Evolutionary conservation across 495 filamentous ascomycete genomes (phyloP).

Genomic region (Lophium mytilinum): DNA sequence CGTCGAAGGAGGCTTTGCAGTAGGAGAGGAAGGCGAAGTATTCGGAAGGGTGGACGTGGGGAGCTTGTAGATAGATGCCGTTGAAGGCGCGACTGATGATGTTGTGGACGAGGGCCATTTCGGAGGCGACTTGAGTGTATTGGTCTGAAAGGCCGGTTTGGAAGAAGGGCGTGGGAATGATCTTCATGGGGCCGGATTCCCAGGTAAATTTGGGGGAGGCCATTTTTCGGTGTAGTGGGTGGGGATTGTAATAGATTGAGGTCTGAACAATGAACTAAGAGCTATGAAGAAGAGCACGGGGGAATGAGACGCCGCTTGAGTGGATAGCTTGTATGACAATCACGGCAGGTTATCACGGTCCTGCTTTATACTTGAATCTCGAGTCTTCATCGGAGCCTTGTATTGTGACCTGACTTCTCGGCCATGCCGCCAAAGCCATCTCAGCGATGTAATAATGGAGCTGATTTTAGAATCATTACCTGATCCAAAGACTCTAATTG

Average conservation of each 20-base stretch:
- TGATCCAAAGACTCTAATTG: neutral
- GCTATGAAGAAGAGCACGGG: neutral
- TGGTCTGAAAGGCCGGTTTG: slow-evolving; percentile 10
- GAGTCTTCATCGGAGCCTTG: neutral
- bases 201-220: slow-evolving; percentile 1
- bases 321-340: neutral
- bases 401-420: neutral
- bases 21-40: slow-evolving; percentile 38
- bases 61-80: slow-evolving; percentile 42
- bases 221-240: neutral
- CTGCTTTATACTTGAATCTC: neutral
- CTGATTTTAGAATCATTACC: neutral
- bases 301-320: neutral
- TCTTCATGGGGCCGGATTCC: slow-evolving; percentile 9
- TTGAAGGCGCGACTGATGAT: slow-evolving; percentile 43
- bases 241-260: neutral
- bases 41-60: slow-evolving; percentile 28
- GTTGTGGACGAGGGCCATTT: slow-evolving; percentile 43
- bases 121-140: slow-evolving; percentile 28
- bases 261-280: neutral
- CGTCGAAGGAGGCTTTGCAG: slow-evolving; percentile 21
- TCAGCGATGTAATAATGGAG: neutral
- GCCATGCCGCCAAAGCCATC: neutral
- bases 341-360: too few species aligned
- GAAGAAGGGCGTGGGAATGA: slow-evolving; percentile 6